phyloP scores from a whole-genome alignment of 306 rosid genomes.

The Trifolium pratense region DNA sequence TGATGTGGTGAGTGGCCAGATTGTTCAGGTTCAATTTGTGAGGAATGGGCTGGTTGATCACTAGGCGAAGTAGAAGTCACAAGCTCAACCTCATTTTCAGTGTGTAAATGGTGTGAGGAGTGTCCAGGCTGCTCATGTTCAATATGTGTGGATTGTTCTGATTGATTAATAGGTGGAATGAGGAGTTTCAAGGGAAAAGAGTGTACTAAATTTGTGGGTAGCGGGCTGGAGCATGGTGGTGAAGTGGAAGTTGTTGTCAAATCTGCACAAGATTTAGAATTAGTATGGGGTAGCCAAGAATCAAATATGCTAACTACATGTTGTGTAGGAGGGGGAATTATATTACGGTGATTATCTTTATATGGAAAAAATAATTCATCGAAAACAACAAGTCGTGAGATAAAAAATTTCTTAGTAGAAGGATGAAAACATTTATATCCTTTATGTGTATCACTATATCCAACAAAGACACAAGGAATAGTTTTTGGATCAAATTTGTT shows the following conservation, averaged over 20 bases:
- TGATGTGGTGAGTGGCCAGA: no score
- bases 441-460: constrained; percentile 8
- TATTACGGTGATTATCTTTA: not conserved
- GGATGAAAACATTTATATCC: constrained; percentile 17
- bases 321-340: not conserved
- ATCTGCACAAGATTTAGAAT: not conserved
- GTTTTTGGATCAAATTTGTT: constrained; percentile 30
- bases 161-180: not conserved
- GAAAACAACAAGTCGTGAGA: not conserved
- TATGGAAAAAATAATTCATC: constrained; percentile 5
- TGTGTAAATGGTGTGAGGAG: not conserved
- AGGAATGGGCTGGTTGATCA: no score
- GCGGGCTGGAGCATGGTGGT: not conserved
- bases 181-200: not conserved
- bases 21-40: no score
- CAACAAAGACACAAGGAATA: not conserved
- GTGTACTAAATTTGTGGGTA: not conserved
- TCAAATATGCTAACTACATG: constrained; percentile 27
- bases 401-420: not conserved
- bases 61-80: not conserved
- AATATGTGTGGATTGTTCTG: not conserved
- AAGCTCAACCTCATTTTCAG: not conserved
- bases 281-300: not conserved
- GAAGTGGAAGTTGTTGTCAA: not conserved
- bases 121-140: not conserved